Evolutionary conservation across 495 filamentous ascomycete species (phyloP).

Genomic region (Annulohypoxylon nitens): DNA sequence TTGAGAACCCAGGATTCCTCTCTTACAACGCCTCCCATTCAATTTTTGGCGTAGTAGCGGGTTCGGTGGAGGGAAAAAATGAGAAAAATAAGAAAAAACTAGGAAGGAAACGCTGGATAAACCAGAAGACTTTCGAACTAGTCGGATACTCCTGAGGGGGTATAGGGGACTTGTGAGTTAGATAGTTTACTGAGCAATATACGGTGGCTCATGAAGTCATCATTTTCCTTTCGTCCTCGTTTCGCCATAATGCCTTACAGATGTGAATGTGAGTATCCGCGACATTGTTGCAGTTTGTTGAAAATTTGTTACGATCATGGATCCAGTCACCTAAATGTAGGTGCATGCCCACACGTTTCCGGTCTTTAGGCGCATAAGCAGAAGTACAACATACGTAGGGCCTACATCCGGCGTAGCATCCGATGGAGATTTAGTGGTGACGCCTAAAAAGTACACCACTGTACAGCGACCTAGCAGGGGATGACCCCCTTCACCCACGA

Average conservation of each 20-base stretch:
- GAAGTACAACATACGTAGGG: not conserved
- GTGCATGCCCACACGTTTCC: too few species aligned
- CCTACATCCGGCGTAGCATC: not conserved
- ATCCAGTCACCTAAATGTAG: too few species aligned
- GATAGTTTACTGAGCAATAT: slow-evolving; percentile 52
- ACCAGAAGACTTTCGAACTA: slow-evolving; percentile 45
- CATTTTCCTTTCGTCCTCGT: slow-evolving; percentile 43
- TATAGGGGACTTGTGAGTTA: slow-evolving; percentile 41
- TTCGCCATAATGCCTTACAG: not conserved
- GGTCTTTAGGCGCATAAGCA: not conserved
- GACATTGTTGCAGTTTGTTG: too few species aligned
- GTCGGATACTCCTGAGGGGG: slow-evolving; percentile 22
- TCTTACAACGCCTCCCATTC: not conserved
- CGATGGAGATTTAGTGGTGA: slow-evolving; percentile 37
- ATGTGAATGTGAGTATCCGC: slow-evolving; percentile 2
- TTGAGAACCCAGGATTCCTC: slow-evolving; percentile 5
- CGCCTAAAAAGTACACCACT: too few species aligned
- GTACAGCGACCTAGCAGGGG: too few species aligned
- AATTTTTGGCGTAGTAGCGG: not conserved
- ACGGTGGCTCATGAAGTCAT: slow-evolving; percentile 33
- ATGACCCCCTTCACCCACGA: too few species aligned
- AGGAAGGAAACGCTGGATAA: slow-evolving; percentile 43
- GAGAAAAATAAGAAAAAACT: slow-evolving; percentile 37
- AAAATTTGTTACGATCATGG: not conserved
- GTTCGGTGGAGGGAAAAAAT: slow-evolving; percentile 19